Conservation (phyloP, 495 filamentous ascomycete species). For the Lepidopterella palustris region DNA sequence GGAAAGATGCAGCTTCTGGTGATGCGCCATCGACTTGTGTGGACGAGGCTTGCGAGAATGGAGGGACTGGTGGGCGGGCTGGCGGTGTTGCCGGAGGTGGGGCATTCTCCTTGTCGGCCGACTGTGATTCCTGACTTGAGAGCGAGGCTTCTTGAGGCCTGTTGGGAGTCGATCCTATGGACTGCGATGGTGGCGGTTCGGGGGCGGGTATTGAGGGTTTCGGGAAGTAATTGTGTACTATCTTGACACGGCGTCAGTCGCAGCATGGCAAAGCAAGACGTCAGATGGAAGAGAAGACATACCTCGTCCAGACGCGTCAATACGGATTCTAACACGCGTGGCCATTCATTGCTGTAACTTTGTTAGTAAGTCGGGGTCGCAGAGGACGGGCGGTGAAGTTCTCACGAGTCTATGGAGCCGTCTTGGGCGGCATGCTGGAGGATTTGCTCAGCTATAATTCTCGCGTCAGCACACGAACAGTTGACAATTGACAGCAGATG, state of each 20-base stretch:
- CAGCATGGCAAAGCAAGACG: constrained; percentile 20
- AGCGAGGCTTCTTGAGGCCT: constrained; percentile 2
- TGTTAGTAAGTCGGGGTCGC: constrained; percentile 61
- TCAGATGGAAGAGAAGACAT: constrained; percentile 26
- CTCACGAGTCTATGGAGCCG: constrained; percentile 64
- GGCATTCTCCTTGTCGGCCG: constrained; percentile 51
- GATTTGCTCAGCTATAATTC: constrained; percentile 50
- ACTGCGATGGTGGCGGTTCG: constrained; percentile 31
- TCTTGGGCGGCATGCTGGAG: constrained; percentile 58
- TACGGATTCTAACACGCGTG: constrained; percentile 32
- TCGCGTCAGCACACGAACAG: constrained; percentile 10
- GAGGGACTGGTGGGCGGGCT: constrained; percentile 25
- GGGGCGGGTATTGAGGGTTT: constrained; percentile 27
- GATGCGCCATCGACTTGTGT: constrained; percentile 2
- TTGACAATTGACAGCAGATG: no score
- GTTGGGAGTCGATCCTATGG: constrained; percentile 1
- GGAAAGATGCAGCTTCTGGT: constrained; percentile 42
- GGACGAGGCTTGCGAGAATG: constrained; percentile 21
- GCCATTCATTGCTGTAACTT: constrained; percentile 38
- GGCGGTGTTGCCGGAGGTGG: constrained; percentile 39
- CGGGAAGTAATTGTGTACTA: constrained; percentile 35
- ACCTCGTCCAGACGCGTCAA: constrained; percentile 33
- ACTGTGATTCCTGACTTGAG: constrained; percentile 34
- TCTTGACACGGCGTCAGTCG: constrained; percentile 17
- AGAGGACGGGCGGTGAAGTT: constrained; percentile 43